Conservation (phyloP, 2,329 filamentous ascomycete genomes). For the Fusarium denticulatum region DNA sequence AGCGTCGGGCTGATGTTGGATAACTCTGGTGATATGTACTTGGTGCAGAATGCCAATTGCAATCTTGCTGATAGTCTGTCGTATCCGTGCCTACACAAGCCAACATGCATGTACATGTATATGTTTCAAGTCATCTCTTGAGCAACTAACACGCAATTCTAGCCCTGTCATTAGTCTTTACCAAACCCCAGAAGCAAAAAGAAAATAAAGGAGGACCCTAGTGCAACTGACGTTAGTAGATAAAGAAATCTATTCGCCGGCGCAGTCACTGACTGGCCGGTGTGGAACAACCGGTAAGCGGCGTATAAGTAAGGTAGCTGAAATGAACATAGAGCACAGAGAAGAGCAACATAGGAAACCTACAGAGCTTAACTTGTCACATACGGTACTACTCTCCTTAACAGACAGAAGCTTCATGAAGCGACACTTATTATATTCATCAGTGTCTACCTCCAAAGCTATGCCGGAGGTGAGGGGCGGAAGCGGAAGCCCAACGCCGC, state of each 20-base stretch:
- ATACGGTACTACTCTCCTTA: background rate
- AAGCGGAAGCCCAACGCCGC: constrained; percentile 27
- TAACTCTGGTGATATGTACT: constrained; percentile 1
- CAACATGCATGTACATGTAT: background rate
- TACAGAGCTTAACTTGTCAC: background rate
- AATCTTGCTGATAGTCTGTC: background rate
- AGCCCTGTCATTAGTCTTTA: background rate
- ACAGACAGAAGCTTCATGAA: background rate
- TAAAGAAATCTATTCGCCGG: background rate
- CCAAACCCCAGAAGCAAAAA: background rate
- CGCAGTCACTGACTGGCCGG: constrained; percentile 18
- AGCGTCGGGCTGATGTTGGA: constrained; percentile 20
- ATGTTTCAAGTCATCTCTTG: background rate
- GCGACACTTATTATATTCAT: background rate
- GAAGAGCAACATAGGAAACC: background rate
- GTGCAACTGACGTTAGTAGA: background rate
- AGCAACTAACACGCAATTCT: background rate
- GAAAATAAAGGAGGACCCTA: background rate
- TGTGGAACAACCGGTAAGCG: constrained; percentile 29
- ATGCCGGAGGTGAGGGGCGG: constrained; percentile 31
- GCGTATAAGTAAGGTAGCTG: constrained; percentile 41
- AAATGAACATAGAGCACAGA: constrained; percentile 16
- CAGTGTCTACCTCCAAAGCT: background rate
- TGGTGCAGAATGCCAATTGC: constrained; percentile 1
- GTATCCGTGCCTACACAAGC: background rate